Evolutionary conservation across 2,329 filamentous ascomycete genomes (phyloP), one percentile per base, ranked within the genome.

Genomic region (Raffaelea ambrosiae): DNA sequence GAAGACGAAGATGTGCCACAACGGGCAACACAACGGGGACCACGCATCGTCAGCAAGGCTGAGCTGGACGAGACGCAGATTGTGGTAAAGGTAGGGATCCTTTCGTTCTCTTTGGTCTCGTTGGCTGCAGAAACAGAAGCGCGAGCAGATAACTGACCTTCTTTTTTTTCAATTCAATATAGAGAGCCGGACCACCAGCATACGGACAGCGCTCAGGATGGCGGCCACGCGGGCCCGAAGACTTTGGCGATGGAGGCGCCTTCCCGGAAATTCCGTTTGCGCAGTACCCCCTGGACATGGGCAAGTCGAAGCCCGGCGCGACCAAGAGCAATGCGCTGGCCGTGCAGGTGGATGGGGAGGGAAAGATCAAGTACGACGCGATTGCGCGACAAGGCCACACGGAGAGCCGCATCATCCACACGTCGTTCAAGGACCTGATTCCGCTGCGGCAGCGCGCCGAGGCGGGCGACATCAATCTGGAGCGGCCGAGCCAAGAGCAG

Each of bases 211-310:
- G 93, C 60, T 68, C 80, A 63, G 87, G 86, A 77, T 98, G 93
- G 93, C 81, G 93, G 55, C 93, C 93, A 29, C 84, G 91, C 59
- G 77, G 77, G 38, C 80, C 86, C 54, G 90, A 96, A 62, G 93
- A 98, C 66, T 98, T 90, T 68, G 90, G 88, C 58, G 90, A 97
- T 72, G 93, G 93, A 54, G 93, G 93, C 58, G 89, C 91, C 46
- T 98, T 96, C 62, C 93, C 93, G 43, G 54, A 55, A 22, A 44
- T 55, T 4, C 83, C 87, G 14, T 82, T 97, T 46, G 93, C 91
- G 40, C 93, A 98, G 62, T 98, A 97, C 62, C 93, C 93, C 11
- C 78, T 95, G 44, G 88, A 95, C 51, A 96, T 97, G 88, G 91
- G 91, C 50, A 81, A 84, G 59, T 94, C 95, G 66, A 61, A 68